A percentile compares a stretch with the other conserved stretches of the same genome.
These are phyloP conservation scores for Apiotrichum siamense DNA, from an alignment of 1,284 basidiomycete genomes.

Conservation along the genomic window DNA sequence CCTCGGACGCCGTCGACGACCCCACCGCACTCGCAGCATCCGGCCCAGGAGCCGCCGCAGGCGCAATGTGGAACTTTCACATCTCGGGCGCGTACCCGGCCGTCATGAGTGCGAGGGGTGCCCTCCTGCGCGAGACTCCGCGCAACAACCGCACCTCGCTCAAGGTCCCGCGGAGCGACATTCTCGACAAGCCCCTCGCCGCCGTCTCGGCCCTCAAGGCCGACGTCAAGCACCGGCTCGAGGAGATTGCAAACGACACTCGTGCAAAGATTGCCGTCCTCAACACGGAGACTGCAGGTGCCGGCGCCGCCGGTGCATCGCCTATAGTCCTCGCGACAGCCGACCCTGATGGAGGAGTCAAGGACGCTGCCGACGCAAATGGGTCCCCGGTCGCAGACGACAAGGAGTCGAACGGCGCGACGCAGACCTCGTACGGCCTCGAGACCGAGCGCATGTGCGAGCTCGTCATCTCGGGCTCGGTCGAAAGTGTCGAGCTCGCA, in stretches of 20 bases:
- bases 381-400: conserved; percentile 4
- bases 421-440: conserved; percentile 55
- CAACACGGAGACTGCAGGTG: conserved; percentile 33
- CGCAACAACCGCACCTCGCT: conserved; percentile 78
- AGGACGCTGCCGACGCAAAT: conserved; percentile 7
- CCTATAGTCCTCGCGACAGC: conserved; percentile 33
- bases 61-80: conserved; percentile 69
- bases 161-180: conserved; percentile 84
- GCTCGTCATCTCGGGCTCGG: conserved; percentile 75
- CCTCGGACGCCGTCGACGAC: neutral
- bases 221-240: conserved; percentile 78
- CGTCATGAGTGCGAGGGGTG: conserved; percentile 82
- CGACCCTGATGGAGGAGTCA: conserved; percentile 13
- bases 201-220: conserved; percentile 69
- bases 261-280: conserved; percentile 78
- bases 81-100: conserved; percentile 86
- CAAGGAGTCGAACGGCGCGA: conserved; percentile 3
- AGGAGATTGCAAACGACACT: conserved; percentile 85
- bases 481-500: conserved; percentile 85
- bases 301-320: conserved; percentile 16
- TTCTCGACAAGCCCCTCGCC: conserved; percentile 71
- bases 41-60: neutral
- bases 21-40: no score
- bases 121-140: conserved; percentile 82
- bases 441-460: conserved; percentile 92